Evolutionary conservation across 805 yeast species (phyloP).

Genomic region (Wickerhamomyces bisporus): DNA sequence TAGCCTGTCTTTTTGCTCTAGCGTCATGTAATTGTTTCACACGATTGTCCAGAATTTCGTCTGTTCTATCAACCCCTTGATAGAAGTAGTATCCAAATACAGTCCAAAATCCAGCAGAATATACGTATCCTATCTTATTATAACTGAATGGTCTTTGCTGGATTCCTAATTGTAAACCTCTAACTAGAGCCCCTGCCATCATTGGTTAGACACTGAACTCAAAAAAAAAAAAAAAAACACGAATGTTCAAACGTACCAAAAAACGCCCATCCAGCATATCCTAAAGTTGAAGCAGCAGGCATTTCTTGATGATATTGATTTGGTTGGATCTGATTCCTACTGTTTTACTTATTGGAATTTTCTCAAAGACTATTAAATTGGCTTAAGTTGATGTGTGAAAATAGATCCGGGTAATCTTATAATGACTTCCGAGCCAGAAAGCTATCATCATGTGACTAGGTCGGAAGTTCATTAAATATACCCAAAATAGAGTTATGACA

Average conservation of each 20-base stretch:
- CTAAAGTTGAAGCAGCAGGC: constrained; percentile 22
- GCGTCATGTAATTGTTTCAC: constrained; percentile 31
- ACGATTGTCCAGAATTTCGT: constrained; percentile 32
- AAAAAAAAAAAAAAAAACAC: no score
- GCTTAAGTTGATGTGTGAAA: no score
- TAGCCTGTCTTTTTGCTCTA: constrained; percentile 25
- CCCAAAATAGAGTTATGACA: no score
- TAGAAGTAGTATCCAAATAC: constrained; percentile 37
- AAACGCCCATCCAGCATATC: constrained; percentile 33
- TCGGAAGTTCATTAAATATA: no score
- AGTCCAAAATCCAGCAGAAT: constrained; percentile 40
- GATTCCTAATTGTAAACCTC: constrained; percentile 41
- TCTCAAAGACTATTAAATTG: no score
- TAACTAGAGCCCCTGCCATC: constrained; percentile 32
- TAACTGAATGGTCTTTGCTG: constrained; percentile 34
- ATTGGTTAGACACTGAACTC: no score
- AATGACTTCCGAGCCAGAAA: no score
- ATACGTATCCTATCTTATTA: constrained; percentile 36
- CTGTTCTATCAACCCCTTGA: constrained; percentile 33
- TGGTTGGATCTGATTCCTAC: not conserved
- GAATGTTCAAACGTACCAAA: constrained; percentile 29
- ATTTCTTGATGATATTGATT: constrained; percentile 1
- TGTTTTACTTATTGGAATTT: not conserved
- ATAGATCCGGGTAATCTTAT: no score
- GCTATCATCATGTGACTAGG: no score